phyloP scores from a whole-genome alignment of 1,284 basidiomycete genomes.

The Cerrena zonata region DNA sequence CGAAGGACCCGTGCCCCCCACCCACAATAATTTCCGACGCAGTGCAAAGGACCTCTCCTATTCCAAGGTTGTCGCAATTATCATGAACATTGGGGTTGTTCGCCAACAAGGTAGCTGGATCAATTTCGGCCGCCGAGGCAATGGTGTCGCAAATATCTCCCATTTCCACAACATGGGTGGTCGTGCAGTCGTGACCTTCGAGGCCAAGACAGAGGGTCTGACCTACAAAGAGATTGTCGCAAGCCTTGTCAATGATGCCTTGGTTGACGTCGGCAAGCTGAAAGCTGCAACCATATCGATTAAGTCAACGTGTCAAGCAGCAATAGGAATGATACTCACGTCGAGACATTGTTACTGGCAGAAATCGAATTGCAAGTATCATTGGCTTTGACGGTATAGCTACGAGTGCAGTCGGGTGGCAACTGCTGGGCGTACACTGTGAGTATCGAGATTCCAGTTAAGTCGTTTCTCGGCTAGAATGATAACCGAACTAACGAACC shows the following conservation, averaged over 20 bases:
- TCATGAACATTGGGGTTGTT: conserved; percentile 63
- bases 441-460: too few relatives aligned
- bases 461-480: too few relatives aligned
- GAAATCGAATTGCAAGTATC: too few relatives aligned
- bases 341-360: too few relatives aligned
- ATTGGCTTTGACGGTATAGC: too few relatives aligned
- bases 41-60: conserved; percentile 40
- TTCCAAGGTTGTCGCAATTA: conserved; percentile 52
- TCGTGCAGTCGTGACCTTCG: conserved; percentile 17
- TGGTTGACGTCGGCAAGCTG: conserved; percentile 59
- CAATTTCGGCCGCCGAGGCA: conserved; percentile 8
- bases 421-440: too few relatives aligned
- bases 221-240: conserved; percentile 49
- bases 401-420: too few relatives aligned
- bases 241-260: conserved; percentile 40
- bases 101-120: conserved; percentile 15
- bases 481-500: too few relatives aligned
- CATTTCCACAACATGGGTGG: conserved; percentile 35
- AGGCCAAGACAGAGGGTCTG: conserved; percentile 42
- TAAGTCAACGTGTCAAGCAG: too few relatives aligned
- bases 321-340: too few relatives aligned
- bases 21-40: neutral
- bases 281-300: conserved; percentile 62
- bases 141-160: conserved; percentile 13
- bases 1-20: too few relatives aligned